Conservation (phyloP, 805 yeast species). For the Kodamaea jinghongensis region DNA sequence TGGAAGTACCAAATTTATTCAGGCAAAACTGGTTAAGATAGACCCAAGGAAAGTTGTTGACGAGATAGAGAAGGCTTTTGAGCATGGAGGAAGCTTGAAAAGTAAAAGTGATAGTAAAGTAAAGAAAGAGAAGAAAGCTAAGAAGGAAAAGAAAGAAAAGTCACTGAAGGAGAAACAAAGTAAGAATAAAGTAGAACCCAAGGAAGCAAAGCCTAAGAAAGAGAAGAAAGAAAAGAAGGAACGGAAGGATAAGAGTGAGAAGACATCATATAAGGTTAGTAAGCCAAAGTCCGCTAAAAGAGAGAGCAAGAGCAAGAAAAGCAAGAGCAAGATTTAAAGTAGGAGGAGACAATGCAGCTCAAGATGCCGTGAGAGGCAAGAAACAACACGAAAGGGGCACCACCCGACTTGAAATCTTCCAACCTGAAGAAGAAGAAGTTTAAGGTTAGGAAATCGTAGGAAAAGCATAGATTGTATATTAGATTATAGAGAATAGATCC, state of each 20-base stretch:
- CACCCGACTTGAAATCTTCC: too few relatives aligned
- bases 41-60: constrained; percentile 17
- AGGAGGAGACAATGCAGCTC: background rate
- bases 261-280: constrained; percentile 21
- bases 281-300: too few relatives aligned
- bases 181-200: constrained; percentile 23
- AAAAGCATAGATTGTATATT: constrained; percentile 11
- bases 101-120: constrained; percentile 11
- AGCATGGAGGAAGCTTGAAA: constrained; percentile 26
- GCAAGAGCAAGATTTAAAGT: background rate
- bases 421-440: constrained; percentile 6
- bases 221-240: constrained; percentile 22
- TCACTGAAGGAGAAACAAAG: constrained; percentile 21
- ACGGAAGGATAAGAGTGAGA: constrained; percentile 26
- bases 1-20: constrained; percentile 35
- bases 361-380: too few relatives aligned
- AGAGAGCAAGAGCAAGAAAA: constrained; percentile 1
- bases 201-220: constrained; percentile 19
- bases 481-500: constrained; percentile 3
- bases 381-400: too few relatives aligned
- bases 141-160: constrained; percentile 29
- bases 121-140: constrained; percentile 17
- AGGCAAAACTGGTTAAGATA: constrained; percentile 14
- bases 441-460: constrained; percentile 6
- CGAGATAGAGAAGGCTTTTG: constrained; percentile 13